Evolutionary conservation across 1,139 yeast genomes (phyloP), one percentile per base, ranked within the genome.

Genomic region (Suhomyces panamericanus): DNA sequence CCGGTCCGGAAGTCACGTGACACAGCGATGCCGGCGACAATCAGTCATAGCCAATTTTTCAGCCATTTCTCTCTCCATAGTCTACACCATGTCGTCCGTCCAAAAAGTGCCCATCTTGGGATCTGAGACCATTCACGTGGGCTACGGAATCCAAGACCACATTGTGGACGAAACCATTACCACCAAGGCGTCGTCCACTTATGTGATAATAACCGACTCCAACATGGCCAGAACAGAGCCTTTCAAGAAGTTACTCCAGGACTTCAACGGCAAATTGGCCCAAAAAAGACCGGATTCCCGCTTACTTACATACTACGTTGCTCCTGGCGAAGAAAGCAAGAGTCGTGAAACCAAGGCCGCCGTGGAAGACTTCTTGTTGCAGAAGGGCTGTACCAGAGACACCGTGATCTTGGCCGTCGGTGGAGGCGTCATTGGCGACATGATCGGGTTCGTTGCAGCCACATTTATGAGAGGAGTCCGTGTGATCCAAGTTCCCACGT

Each of bases 381-480:
- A 70, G n/a, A 71, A 88, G 59, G 96, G 96, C 22, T 95, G 99
- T 67, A 93, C 98, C 24, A 80, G 99, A 67, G 99, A 95, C 63
- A 90, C 98, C 3, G 91, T 95, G 22, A 83, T 95, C 47, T 69
- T 95, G 47, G 99, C 99, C 4, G 81, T 95, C 49, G 99, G 99
- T 49, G 99, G 99, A 52, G 99, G 99, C 56, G 95, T 95, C 43
- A 91, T 95, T 67, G 99, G 99, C 46, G 99, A 95, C 62, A 93
- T 95, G 99, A 88, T 93, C 57, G 99, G 99, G 5, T 95, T 84
- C 63, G 98, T 93, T 40, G 99, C 99, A 15, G 95, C 99, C 26
- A 93, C 99, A 5, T 95, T 93, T 65, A 95, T 95, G 99, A 81
- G 99, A 64, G 99, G 99, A 44, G 96, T 95, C 14, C 79, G 96